Conservation (phyloP, 2,329 filamentous ascomycete genomes). For the Cladophialophora immunda region DNA sequence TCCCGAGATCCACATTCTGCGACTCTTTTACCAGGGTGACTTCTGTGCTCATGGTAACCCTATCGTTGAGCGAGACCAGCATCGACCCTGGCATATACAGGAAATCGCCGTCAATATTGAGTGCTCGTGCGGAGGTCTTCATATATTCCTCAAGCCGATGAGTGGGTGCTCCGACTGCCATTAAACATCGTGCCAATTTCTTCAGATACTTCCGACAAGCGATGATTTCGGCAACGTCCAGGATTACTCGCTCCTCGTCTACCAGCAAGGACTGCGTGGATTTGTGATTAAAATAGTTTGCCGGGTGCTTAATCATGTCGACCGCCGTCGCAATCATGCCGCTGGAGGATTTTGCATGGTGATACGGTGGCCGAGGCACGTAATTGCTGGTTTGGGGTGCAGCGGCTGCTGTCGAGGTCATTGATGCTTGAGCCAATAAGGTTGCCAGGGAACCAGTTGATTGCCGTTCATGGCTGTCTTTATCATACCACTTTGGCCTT, state of each 20-base stretch:
- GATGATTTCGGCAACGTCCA: slow-evolving; percentile 71
- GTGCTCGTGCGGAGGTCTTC: slow-evolving; percentile 85
- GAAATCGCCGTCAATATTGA: slow-evolving; percentile 89
- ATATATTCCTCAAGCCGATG: slow-evolving; percentile 91
- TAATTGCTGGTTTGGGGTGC: slow-evolving; percentile 20
- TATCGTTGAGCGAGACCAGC: slow-evolving; percentile 84
- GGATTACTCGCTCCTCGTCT: slow-evolving; percentile 36
- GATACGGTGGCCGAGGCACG: slow-evolving; percentile 24
- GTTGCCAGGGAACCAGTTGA: slow-evolving; percentile 32
- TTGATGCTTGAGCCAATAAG: slow-evolving; percentile 31
- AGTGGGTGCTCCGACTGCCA: slow-evolving; percentile 89
- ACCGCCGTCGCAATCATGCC: slow-evolving; percentile 37
- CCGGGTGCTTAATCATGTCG: slow-evolving; percentile 38
- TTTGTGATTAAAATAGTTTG: slow-evolving; percentile 31
- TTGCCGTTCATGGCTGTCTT: slow-evolving; percentile 20
- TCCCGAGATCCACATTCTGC: slow-evolving; percentile 55
- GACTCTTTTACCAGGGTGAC: slow-evolving; percentile 54
- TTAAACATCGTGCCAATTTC: slow-evolving; percentile 83
- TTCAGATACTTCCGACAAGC: slow-evolving; percentile 83
- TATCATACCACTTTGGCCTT: slow-evolving; percentile 43
- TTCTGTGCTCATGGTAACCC: slow-evolving; percentile 56
- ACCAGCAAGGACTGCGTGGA: slow-evolving; percentile 16
- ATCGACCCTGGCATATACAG: slow-evolving; percentile 91
- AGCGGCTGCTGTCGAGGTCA: slow-evolving; percentile 27
- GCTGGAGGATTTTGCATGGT: slow-evolving; percentile 23